A percentile compares a stretch with the other conserved stretches of the same genome.
Evolutionary conservation across 2,329 filamentous ascomycete genomes (phyloP).

Genomic region (Pseudogymnoascus sp.): DNA sequence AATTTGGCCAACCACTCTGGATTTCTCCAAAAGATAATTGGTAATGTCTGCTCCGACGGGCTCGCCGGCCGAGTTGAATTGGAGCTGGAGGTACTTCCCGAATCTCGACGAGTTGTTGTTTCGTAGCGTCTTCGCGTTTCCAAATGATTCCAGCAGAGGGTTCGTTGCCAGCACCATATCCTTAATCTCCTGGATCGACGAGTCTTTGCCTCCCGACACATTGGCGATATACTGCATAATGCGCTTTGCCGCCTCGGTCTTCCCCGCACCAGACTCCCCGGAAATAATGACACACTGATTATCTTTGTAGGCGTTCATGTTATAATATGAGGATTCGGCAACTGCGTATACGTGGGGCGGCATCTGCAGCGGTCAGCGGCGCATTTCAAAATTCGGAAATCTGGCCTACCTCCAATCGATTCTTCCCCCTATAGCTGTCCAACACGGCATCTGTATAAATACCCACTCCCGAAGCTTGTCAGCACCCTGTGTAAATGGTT

Average conservation of each 20-base stretch:
- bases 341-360: constrained; percentile 96
- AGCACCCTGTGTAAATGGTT: constrained; percentile 23
- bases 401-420: constrained; percentile 65
- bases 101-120: constrained; percentile 99
- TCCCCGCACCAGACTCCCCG: constrained; percentile 94
- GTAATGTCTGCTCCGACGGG: constrained; percentile 95
- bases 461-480: constrained; percentile 50
- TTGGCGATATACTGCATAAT: constrained; percentile 99
- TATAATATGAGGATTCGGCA: constrained; percentile 93
- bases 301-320: constrained; percentile 99
- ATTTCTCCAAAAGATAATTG: constrained; percentile 94
- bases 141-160: constrained; percentile 91
- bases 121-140: constrained; percentile 92
- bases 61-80: constrained; percentile 87
- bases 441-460: constrained; percentile 96
- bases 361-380: constrained; percentile 36
- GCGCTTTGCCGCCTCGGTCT: constrained; percentile 96
- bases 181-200: constrained; percentile 89
- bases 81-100: constrained; percentile 94
- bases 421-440: constrained; percentile 92
- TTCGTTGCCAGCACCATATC: constrained; percentile 99
- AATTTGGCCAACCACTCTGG: constrained; percentile 90
- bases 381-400: neutral
- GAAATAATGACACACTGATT: constrained; percentile 99
- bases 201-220: constrained; percentile 68